Conservation (phyloP, 441 rosid genomes). For the Flueggea neowawraea region DNA sequence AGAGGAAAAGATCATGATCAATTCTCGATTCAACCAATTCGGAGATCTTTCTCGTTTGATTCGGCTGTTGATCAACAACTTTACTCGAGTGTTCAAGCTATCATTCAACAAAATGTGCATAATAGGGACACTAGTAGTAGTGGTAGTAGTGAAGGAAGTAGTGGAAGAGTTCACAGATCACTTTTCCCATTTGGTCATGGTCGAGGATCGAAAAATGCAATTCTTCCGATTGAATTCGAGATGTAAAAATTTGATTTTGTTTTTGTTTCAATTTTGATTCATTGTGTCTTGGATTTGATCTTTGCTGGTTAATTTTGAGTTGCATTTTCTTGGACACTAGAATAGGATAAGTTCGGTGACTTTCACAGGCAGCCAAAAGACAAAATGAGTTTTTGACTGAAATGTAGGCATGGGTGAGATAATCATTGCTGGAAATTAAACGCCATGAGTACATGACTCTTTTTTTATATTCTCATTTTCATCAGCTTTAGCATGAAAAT, state of each 20-base stretch:
- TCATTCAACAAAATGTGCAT: slow-evolving; percentile 31
- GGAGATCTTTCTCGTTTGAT: slow-evolving; percentile 88
- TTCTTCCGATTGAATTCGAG: slow-evolving; percentile 42
- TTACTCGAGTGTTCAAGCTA: slow-evolving; percentile 47
- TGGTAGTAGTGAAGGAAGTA: slow-evolving; percentile 23
- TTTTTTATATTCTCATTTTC: neutral
- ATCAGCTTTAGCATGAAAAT: no score
- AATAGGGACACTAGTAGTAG: slow-evolving; percentile 18
- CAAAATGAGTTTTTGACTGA: neutral
- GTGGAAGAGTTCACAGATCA: slow-evolving; percentile 42
- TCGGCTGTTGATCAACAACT: slow-evolving; percentile 70
- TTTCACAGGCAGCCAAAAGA: no score
- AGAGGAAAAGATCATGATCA: slow-evolving; percentile 47
- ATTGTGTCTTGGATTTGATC: no score
- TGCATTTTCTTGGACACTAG: no score
- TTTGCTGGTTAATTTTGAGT: no score
- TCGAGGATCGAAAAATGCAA: slow-evolving; percentile 46
- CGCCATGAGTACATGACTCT: neutral
- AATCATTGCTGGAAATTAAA: slow-evolving; percentile 28
- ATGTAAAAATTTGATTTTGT: slow-evolving; percentile 16
- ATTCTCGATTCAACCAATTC: slow-evolving; percentile 59
- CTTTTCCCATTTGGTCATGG: slow-evolving; percentile 44
- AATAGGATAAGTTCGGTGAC: no score
- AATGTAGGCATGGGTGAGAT: slow-evolving; percentile 26
- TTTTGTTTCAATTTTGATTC: neutral